phyloP scores from a whole-genome alignment of 2,329 filamentous ascomycete species.

The Talaromyces marneffei region DNA sequence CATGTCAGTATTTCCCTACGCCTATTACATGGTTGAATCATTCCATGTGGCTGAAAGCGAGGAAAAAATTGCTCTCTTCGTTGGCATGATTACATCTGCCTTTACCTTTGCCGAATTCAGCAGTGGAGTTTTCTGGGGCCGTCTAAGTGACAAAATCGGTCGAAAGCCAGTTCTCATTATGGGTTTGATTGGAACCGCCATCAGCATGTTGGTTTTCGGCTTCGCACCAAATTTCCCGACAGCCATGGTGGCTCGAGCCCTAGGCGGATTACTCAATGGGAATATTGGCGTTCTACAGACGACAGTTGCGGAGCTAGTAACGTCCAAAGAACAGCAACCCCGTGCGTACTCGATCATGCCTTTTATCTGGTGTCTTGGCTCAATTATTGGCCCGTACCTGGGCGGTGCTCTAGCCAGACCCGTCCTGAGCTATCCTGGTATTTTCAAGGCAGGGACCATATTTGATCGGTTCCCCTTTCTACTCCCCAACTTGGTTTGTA shows the following conservation, averaged over 20 bases:
- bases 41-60: slow-evolving; percentile 78
- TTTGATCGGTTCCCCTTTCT: slow-evolving; percentile 87
- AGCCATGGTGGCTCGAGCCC: slow-evolving; percentile 77
- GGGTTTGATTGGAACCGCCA: slow-evolving; percentile 81
- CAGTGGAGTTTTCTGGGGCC: slow-evolving; percentile 87
- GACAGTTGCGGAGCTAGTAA: slow-evolving; percentile 89
- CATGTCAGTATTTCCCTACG: slow-evolving; percentile 99
- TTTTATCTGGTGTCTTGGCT: slow-evolving; percentile 95
- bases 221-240: slow-evolving; percentile 77
- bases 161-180: slow-evolving; percentile 87
- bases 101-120: slow-evolving; percentile 96
- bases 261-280: slow-evolving; percentile 88
- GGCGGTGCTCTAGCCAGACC: slow-evolving; percentile 86
- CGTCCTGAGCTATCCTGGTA: slow-evolving; percentile 68
- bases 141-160: slow-evolving; percentile 83
- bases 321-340: slow-evolving; percentile 86
- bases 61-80: slow-evolving; percentile 80
- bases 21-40: slow-evolving; percentile 94
- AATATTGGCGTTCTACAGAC: slow-evolving; percentile 96
- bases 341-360: slow-evolving; percentile 97
- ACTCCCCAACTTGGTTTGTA: slow-evolving; percentile 85
- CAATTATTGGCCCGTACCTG: slow-evolving; percentile 85
- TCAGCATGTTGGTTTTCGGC: slow-evolving; percentile 90
- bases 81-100: slow-evolving; percentile 90
- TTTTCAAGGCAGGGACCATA: slow-evolving; percentile 68